Evolutionary conservation across 768 basidiomycete species (phyloP).

Genomic region (Sarcomyxa edulis): DNA sequence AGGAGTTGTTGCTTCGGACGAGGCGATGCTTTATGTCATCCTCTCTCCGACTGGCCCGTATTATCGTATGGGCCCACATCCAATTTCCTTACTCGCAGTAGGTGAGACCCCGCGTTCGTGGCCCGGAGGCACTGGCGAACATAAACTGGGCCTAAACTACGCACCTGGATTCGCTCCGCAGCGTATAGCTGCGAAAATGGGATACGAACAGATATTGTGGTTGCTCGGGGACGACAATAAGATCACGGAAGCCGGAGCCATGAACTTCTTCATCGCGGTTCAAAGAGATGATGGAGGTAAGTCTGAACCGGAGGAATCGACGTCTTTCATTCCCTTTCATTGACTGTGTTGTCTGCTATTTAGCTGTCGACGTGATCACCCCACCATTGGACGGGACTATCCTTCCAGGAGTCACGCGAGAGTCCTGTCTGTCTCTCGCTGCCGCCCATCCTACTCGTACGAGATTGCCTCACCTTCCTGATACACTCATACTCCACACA

Average conservation of each 20-base stretch:
- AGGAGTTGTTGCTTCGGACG: conserved; percentile 64
- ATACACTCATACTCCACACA: conserved; percentile 30
- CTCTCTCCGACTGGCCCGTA: conserved; percentile 71
- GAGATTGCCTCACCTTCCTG: conserved; percentile 37
- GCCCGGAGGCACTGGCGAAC: conserved; percentile 69
- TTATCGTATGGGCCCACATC: conserved; percentile 62
- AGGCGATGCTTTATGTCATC: conserved; percentile 75
- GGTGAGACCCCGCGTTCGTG: conserved; percentile 37
- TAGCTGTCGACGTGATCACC: conserved; percentile 72
- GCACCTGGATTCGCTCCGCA: conserved; percentile 60
- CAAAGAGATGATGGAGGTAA: conserved; percentile 52
- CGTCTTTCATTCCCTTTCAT: too few relatives aligned
- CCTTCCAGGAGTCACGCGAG: conserved; percentile 88
- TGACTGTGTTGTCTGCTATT: background rate
- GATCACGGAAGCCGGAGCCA: conserved; percentile 62
- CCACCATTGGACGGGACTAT: conserved; percentile 85
- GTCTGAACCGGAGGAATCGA: too few relatives aligned
- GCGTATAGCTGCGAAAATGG: conserved; percentile 54
- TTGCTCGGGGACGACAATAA: conserved; percentile 50
- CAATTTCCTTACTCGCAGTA: conserved; percentile 34
- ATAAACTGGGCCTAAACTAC: conserved; percentile 73
- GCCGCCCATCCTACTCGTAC: conserved; percentile 47
- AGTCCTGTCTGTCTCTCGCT: conserved; percentile 63
- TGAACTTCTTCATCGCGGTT: conserved; percentile 77
- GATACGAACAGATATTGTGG: conserved; percentile 81